Conservation (phyloP, 106 monocot species). For the Dioscorea alata region DNA sequence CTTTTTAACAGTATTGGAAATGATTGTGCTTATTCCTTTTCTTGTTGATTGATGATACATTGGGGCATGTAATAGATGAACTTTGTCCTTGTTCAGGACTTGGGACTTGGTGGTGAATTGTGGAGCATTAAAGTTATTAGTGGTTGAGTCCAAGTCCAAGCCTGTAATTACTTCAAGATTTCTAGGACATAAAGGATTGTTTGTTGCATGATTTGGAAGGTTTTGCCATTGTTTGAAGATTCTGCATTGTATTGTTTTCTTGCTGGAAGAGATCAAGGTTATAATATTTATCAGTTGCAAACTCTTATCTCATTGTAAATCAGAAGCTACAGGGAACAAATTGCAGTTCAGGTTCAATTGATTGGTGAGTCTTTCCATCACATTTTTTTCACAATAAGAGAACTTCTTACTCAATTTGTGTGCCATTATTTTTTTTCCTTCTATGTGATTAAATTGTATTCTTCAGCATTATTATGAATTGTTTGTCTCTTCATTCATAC, state of each 20-base stretch:
- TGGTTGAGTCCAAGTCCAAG: slow-evolving; percentile 31
- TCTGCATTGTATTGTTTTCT: slow-evolving; percentile 15
- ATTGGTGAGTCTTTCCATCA: slow-evolving; percentile 5
- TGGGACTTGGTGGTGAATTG: slow-evolving; percentile 27
- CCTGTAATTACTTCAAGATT: slow-evolving; percentile 21
- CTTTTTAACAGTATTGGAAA: no score
- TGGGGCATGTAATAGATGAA: slow-evolving; percentile 13
- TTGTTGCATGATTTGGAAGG: slow-evolving; percentile 30
- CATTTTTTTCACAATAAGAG: no score
- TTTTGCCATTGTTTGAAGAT: slow-evolving; percentile 16
- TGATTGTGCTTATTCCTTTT: background rate
- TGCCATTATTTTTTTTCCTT: background rate
- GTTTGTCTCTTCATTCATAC: no score
- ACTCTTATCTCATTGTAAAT: background rate
- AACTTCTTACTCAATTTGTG: background rate
- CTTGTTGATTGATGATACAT: background rate
- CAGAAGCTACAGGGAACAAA: background rate
- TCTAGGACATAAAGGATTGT: slow-evolving; percentile 18
- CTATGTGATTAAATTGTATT: background rate
- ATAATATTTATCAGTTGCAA: background rate
- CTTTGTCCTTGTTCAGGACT: slow-evolving; percentile 26
- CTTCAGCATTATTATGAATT: no score
- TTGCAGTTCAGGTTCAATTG: slow-evolving; percentile 4
- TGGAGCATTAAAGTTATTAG: slow-evolving; percentile 22
- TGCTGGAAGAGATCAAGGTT: slow-evolving; percentile 9